Conservation (phyloP, 495 filamentous ascomycete genomes). For the Xylaria nigripes region DNA sequence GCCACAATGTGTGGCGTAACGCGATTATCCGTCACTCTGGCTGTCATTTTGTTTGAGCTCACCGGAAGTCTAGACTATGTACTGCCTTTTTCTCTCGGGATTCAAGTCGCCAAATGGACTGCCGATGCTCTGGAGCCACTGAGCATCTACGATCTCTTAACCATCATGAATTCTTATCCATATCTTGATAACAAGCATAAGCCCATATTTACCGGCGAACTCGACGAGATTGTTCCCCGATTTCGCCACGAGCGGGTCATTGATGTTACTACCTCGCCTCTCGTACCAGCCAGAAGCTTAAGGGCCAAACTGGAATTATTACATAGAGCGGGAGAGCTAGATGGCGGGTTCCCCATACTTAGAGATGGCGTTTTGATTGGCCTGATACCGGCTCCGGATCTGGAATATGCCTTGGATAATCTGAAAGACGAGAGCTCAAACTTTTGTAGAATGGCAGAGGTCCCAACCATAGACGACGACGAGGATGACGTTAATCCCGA, state of each 20-base stretch:
- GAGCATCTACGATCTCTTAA: slow-evolving; percentile 92
- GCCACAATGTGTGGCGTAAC: slow-evolving; percentile 98
- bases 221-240: slow-evolving; percentile 77
- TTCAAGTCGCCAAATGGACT: slow-evolving; percentile 95
- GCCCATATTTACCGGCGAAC: slow-evolving; percentile 72
- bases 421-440: slow-evolving; percentile 63
- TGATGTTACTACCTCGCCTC: slow-evolving; percentile 72
- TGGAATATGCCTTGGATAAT: slow-evolving; percentile 86
- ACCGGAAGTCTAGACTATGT: slow-evolving; percentile 94
- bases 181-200: slow-evolving; percentile 92
- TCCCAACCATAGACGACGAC: slow-evolving; percentile 46
- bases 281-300: slow-evolving; percentile 65
- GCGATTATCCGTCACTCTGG: slow-evolving; percentile 83
- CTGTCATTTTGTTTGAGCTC: slow-evolving; percentile 91
- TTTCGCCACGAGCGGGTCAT: slow-evolving; percentile 69
- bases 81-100: slow-evolving; percentile 83
- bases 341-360: slow-evolving; percentile 84
- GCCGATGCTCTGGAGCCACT: slow-evolving; percentile 91
- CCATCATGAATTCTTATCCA: slow-evolving; percentile 94
- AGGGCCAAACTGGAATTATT: slow-evolving; percentile 72
- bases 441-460: slow-evolving; percentile 73
- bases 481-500: slow-evolving; percentile 54
- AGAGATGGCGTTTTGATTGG: slow-evolving; percentile 74
- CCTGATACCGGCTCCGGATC: slow-evolving; percentile 85
- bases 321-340: slow-evolving; percentile 79